Evolutionary conservation across 768 basidiomycete species (phyloP), one percentile per base, ranked within the genome.

Genomic region (Termitomyces sp.): DNA sequence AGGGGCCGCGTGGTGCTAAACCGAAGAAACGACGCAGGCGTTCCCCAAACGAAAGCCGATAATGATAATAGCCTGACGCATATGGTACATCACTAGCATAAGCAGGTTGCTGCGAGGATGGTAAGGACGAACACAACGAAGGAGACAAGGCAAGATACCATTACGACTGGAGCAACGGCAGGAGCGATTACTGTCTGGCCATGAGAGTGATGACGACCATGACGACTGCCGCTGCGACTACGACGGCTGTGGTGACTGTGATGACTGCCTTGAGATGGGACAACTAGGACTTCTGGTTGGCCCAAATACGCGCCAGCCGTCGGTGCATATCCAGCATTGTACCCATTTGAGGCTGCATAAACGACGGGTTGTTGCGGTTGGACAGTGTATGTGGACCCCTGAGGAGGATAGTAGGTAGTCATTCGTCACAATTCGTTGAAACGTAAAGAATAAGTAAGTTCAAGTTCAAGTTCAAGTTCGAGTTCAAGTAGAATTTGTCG

Each of bases 21-120:
- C 82, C 82, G 60, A 83, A 81, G 71, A 83, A 82, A 32, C 76
- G 79, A 41, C 79, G 76, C 33, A 83, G 55, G 47, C 82, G 80
- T 28, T 79, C 75, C 35, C 74, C 76, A 16, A 76, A 72, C 2
- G 79, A 67, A 28, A 72, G 63, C 33, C 68, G 66, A 54, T 69
- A 68, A 33, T 68, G 66, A 54, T 69, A 68, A 33, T 62, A 51
- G 43, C 51, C 57, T 14, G 58, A 60, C 24, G 53, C 52, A 45
- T 65, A 61, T 24, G 48, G 48, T 14, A 51, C 62, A 40, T 68
- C 65, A 24, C 66, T 60, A 0, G 67, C 61, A 53, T 68, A 63
- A 55, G 66, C 67, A 8, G 74, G 68, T 66, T 74, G 71, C 70
- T 71, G 44, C 5, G 46, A 55, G 41, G 13, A 18, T 24, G 36